phyloP scores from a whole-genome alignment of 1,284 basidiomycete species.

The Rhizopogon hawkerae region DNA sequence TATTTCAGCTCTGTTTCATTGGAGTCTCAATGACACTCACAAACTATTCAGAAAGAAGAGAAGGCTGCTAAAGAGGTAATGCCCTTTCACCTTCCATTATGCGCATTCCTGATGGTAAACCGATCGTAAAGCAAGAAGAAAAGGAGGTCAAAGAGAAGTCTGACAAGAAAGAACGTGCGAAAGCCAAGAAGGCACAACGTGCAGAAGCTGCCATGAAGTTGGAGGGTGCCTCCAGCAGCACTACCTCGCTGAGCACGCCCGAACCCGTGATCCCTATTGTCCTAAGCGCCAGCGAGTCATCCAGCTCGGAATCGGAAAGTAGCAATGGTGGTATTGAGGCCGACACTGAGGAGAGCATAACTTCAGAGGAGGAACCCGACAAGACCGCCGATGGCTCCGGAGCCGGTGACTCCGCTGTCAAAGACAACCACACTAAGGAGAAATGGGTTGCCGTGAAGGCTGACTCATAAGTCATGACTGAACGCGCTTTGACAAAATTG shows the following conservation, averaged over 20 bases:
- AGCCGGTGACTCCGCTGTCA: constrained; percentile 23
- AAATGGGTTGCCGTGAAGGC: constrained; percentile 66
- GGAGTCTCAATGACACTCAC: constrained; percentile 11
- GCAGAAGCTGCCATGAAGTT: constrained; percentile 30
- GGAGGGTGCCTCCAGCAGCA: constrained; percentile 21
- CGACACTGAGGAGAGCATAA: constrained; percentile 64
- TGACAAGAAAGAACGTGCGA: constrained; percentile 50
- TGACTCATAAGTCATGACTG: constrained; percentile 16
- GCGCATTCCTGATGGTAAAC: constrained; percentile 9
- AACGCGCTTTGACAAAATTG: background rate
- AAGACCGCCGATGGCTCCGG: constrained; percentile 28
- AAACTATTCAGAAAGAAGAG: constrained; percentile 41
- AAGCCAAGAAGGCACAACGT: constrained; percentile 44
- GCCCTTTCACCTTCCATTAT: constrained; percentile 1
- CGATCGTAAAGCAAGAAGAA: constrained; percentile 38
- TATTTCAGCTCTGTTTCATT: constrained; percentile 1
- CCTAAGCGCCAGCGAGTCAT: constrained; percentile 22
- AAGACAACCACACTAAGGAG: constrained; percentile 35
- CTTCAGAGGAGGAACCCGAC: constrained; percentile 59
- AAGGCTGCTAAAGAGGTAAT: constrained; percentile 35
- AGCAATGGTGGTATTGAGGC: constrained; percentile 54
- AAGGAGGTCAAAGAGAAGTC: constrained; percentile 47
- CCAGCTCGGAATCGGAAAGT: constrained; percentile 50
- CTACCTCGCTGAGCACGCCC: constrained; percentile 3
- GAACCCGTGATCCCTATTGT: constrained; percentile 16